phyloP scores from a whole-genome alignment of 495 filamentous ascomycete species.

The Penicillium paxilli region DNA sequence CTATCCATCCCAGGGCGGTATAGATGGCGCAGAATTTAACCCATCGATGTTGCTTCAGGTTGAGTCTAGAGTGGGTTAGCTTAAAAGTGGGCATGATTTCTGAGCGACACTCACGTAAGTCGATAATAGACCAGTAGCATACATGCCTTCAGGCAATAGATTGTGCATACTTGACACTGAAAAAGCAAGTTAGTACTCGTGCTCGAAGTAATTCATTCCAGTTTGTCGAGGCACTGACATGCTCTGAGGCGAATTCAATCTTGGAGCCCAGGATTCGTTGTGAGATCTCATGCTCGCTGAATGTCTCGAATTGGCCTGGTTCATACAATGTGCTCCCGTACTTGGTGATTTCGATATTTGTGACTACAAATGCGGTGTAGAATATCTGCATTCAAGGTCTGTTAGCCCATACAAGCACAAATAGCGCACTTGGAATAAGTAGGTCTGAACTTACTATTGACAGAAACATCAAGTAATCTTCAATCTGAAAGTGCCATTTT shows the following conservation, averaged over 20 bases:
- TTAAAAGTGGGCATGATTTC: not conserved
- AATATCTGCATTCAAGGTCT: not conserved
- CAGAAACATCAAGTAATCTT: not conserved
- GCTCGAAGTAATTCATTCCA: not conserved
- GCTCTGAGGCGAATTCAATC: not conserved
- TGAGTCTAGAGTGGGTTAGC: not conserved
- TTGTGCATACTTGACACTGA: not conserved
- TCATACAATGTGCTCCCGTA: not conserved
- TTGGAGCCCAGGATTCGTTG: not conserved
- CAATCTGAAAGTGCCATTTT: not conserved
- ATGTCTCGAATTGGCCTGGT: not conserved
- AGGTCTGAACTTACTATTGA: not conserved
- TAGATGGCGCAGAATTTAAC: not conserved
- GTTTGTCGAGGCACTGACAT: not conserved
- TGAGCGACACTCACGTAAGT: not conserved
- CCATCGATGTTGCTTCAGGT: not conserved
- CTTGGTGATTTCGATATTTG: not conserved
- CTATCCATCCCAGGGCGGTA: not conserved
- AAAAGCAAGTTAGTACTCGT: not conserved
- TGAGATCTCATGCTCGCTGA: not conserved
- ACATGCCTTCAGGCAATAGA: not conserved
- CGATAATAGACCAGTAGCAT: not conserved
- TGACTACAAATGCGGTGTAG: not conserved
- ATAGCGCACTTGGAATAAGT: not conserved
- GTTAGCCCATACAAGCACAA: not conserved